Evolutionary conservation across 371 early-diverging fungal genomes (phyloP).

Genomic region (Apophysomyces variabilis): DNA sequence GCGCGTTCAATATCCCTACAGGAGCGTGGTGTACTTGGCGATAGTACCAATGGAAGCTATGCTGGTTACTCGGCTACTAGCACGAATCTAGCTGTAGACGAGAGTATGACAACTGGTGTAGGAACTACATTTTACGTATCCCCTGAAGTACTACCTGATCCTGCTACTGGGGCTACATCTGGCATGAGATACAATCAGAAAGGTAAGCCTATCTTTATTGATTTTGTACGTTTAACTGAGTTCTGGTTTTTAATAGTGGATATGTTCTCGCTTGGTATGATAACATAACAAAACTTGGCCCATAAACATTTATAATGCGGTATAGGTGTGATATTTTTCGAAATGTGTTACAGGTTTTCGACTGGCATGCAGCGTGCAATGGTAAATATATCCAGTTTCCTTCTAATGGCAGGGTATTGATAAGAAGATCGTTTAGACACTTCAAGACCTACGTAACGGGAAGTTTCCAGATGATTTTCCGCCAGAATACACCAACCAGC

Average conservation of each 20-base stretch:
- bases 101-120: constrained; percentile 78
- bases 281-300: not conserved
- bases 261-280: constrained; percentile 48
- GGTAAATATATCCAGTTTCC: constrained; percentile 17
- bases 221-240: no score
- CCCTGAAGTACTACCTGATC: constrained; percentile 76
- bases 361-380: constrained; percentile 80
- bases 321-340: constrained; percentile 66
- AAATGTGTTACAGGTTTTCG: constrained; percentile 72
- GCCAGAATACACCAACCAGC: constrained; percentile 62
- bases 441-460: constrained; percentile 68
- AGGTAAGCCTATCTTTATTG: constrained; percentile 15
- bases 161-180: constrained; percentile 39
- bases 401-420: not conserved
- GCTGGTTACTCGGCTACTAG: constrained; percentile 53
- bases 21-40: not conserved
- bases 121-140: constrained; percentile 96
- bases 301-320: constrained; percentile 7
- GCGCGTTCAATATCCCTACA: constrained; percentile 15
- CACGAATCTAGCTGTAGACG: constrained; percentile 42
- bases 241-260: constrained; percentile 33
- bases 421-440: constrained; percentile 14
- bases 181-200: constrained; percentile 63
- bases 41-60: constrained; percentile 35
- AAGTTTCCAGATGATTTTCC: constrained; percentile 83